Base-by-base conservation (phyloP, 257 asterid genomes). In the Mitragyna speciosa region DNA sequence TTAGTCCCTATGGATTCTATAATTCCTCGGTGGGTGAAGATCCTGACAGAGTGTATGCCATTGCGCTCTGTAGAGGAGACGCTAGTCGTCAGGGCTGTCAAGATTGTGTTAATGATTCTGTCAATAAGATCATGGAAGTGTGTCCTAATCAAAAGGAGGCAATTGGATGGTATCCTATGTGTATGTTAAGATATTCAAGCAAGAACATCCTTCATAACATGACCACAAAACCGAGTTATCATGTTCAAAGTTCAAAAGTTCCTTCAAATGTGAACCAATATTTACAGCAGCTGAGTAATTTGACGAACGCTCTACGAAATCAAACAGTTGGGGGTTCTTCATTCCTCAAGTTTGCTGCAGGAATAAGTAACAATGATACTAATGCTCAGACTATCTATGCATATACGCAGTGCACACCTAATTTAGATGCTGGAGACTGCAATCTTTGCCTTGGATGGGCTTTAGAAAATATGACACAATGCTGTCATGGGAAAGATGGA, bases 11-110 rank as follows among this genome's bases (percentile, higher is more conserved):
- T n/a, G n/a, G n/a, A n/a, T n/a, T n/a, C n/a, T n/a, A n/a, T n/a
- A n/a, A n/a, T n/a, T n/a, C n/a, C n/a, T n/a, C n/a, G n/a, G n/a
- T n/a, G n/a, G n/a, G n/a, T 6, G 52, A 33, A 22, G 59, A 61
- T 41, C 43, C 84, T 0, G 74, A 72, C n/a, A 30, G 24, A 2
- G 84, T 58, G 52, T 31, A 72, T 64, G 87, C 84, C 24, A 17
- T 80, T 2, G 86, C 73, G 16, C 76, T 82, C 17, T 89, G 92
- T 63, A 51, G 89, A 56, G 88, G 84, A 1, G 90, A 87, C 16
- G 58, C 76, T 20, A 52, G 70, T 65, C 49, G 26, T 20, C 49
- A 56, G 9, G 5, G 20, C 14, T 89, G 92, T 64, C 82, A 78
- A 22, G 33, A 12, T 20, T 89, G 91, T 78, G 48, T 85, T 19